Evolutionary conservation across 2,329 filamentous ascomycete species (phyloP), one percentile per base, ranked within the genome.

Genomic region (Ophiocordyceps australis): DNA sequence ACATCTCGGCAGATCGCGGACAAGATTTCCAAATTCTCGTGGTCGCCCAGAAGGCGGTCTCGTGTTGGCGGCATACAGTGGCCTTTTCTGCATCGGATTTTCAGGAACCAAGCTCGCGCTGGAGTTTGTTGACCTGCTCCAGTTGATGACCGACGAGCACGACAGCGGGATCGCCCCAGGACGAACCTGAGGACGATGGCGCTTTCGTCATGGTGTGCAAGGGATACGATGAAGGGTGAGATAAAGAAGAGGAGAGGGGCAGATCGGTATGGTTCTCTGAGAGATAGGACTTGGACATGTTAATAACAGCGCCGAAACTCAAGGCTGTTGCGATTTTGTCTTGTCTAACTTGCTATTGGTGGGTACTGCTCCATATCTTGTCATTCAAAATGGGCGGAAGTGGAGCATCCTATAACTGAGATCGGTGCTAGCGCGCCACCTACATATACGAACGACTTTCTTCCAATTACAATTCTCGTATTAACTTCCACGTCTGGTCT

Each of bases 81-180:
- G n/a, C n/a, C n/a, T n/a, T n/a, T n/a, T n/a, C n/a, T n/a, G n/a
- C n/a, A n/a, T n/a, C n/a, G n/a, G n/a, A n/a, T n/a, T n/a, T n/a
- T n/a, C n/a, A n/a, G n/a, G n/a, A n/a, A n/a, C n/a, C n/a, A n/a
- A n/a, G n/a, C n/a, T n/a, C n/a, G n/a, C 22, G 22, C 14, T 16
- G 22, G 22, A 24, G 22, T 24, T 12, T 24, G 13, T 24, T 16
- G 22, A 24, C 22, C 22, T 17, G 22, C 22, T 24, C 22, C 4
- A 24, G 22, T 7, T 24, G 22, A 15, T 17, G 7, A 5, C 22
- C 22, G 13, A 24, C 22, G 7, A 24, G 22, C 14, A 24, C 7
- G 4, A 24, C 9, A 24, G 22, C 22, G 4, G 12, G 12, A 24
- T 24, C 14, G 22, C 22, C 17, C 22, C 14, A 24, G 22, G 12